phyloP scores from a whole-genome alignment of 2,329 filamentous ascomycete genomes.

The Exserohilum rostratum region DNA sequence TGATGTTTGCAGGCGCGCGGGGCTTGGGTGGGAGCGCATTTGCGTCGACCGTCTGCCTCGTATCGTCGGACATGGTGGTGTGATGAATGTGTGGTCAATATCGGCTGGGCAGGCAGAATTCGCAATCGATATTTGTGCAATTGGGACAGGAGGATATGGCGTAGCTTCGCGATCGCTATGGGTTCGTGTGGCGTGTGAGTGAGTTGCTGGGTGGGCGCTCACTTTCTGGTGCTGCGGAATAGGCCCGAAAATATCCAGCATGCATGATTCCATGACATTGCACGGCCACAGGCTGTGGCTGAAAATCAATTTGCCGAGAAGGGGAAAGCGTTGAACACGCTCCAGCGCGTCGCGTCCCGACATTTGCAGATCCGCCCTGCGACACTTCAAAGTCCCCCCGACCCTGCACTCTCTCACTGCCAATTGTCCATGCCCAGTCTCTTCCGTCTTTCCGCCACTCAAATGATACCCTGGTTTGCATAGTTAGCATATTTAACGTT shows the following conservation, averaged over 20 bases:
- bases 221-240: constrained; percentile 23
- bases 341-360: constrained; percentile 29
- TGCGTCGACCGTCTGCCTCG: constrained; percentile 41
- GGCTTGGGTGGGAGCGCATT: constrained; percentile 26
- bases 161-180: neutral
- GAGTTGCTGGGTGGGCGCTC: constrained; percentile 11
- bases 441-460: constrained; percentile 23
- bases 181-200: neutral
- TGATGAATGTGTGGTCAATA: constrained; percentile 18
- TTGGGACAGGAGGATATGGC: neutral
- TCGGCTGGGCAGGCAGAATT: neutral
- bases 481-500: constrained; percentile 30
- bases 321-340: constrained; percentile 26
- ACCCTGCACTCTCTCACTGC: constrained; percentile 14
- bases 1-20: constrained; percentile 41
- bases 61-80: constrained; percentile 55
- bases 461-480: constrained; percentile 42
- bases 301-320: constrained; percentile 35
- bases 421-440: constrained; percentile 23
- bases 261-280: constrained; percentile 24
- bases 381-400: constrained; percentile 12
- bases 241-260: constrained; percentile 33
- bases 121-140: neutral
- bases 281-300: constrained; percentile 25
- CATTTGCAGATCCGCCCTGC: constrained; percentile 20